Base-by-base conservation (phyloP, 1,284 basidiomycete genomes). In the Veloboletus limbatus region DNA sequence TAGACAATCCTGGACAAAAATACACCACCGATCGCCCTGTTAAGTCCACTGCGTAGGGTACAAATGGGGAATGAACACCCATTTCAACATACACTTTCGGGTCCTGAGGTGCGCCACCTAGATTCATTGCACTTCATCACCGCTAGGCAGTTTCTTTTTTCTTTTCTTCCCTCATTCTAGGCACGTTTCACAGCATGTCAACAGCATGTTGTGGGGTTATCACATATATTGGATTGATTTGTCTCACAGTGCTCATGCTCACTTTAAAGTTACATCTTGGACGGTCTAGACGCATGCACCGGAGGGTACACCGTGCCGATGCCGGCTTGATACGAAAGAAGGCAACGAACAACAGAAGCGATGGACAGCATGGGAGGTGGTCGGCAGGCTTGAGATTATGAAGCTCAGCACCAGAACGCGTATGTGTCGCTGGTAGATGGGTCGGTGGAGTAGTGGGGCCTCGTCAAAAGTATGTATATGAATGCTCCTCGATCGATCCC, bases 151-250 rank as follows among this genome's bases (percentile, higher is more conserved):
- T 11, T 32, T 34, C n/a, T n/a, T n/a, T n/a, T n/a, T n/a, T n/a
- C n/a, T n/a, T n/a, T n/a, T n/a, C n/a, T n/a, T n/a, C n/a, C n/a
- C n/a, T n/a, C 22, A 28, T 47, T 51, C 42, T 45, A 63, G 52
- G 35, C 24, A 37, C 37, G 34, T 52, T 30, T 31, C 60, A 34
- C 45, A 44, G 24, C 25, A 16, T 33, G 28, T 38, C 40, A 46
- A 51, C n/a, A 17, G n/a, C 45, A 43, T 51, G 56, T 47, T 59
- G 18, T 16, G 41, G 30, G 74, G 77, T 20, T 86, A 74, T 58
- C 81, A 86, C 54, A 57, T 77, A 71, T 86, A 43, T 87, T 82
- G 4, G 83, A 87, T 65, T 57, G 69, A 79, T 58, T 57, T 59
- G 44, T 83, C 79, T 31, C 85, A 87, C 60, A 49, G 73, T 63